These are phyloP conservation scores for Mortierella polycephala DNA, from an alignment of 371 early-diverging fungal genomes.

Conservation along the genomic window DNA sequence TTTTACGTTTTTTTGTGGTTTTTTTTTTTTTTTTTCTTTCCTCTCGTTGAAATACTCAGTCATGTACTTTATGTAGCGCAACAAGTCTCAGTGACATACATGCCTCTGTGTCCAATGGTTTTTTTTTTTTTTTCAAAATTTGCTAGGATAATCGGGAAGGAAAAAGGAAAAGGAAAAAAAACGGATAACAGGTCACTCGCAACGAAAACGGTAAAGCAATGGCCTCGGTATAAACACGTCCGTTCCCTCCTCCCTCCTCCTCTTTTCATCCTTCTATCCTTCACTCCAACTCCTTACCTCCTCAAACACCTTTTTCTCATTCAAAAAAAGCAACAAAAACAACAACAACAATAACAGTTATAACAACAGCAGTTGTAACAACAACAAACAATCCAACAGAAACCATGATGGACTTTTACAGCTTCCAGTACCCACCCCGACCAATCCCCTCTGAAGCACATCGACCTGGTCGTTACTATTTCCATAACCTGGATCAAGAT, in stretches of 20 bases:
- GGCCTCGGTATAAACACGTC: no score
- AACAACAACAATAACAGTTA: not conserved
- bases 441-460: conserved; percentile 31
- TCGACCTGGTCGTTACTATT: conserved; percentile 35
- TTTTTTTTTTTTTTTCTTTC: conserved; percentile 1
- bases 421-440: conserved; percentile 41
- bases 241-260: no score
- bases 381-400: not conserved
- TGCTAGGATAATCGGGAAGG: not conserved
- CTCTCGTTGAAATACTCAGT: conserved; percentile 13
- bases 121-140: not conserved
- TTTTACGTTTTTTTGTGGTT: not conserved
- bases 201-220: no score
- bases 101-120: not conserved
- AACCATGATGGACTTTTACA: conserved; percentile 34
- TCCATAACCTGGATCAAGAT: conserved; percentile 38
- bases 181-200: no score
- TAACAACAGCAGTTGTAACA: no score
- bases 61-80: conserved; percentile 46
- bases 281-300: not conserved
- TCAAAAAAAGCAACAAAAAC: not conserved
- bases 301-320: not conserved
- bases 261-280: not conserved
- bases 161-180: no score
- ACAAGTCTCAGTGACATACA: no score